phyloP scores from a whole-genome alignment of 2,329 filamentous ascomycete genomes.

The Ophiognomonia clavigignenti-juglandacearum region DNA sequence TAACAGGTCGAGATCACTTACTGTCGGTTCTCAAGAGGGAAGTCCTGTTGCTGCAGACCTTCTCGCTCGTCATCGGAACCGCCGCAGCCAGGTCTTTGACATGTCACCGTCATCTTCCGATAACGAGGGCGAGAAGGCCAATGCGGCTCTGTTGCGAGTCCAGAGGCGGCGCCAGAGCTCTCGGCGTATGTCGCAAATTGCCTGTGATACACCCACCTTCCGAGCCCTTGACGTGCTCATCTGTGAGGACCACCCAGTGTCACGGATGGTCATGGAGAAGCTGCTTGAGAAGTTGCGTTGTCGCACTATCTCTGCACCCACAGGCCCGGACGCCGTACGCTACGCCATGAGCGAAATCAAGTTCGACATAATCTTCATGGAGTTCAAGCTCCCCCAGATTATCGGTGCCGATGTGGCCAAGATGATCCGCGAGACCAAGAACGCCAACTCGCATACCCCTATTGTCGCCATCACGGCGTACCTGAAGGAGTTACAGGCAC shows the following conservation, averaged over 20 bases:
- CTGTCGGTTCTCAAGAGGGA: slow-evolving; percentile 89
- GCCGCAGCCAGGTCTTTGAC: slow-evolving; percentile 90
- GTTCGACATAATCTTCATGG: slow-evolving; percentile 97
- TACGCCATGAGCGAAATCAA: slow-evolving; percentile 97
- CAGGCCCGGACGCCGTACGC: slow-evolving; percentile 85
- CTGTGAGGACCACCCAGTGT: slow-evolving; percentile 96
- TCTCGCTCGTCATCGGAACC: slow-evolving; percentile 73
- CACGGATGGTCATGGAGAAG: slow-evolving; percentile 98
- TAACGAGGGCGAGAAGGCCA: slow-evolving; percentile 90
- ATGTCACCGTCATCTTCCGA: slow-evolving; percentile 97
- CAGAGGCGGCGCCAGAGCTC: slow-evolving; percentile 94
- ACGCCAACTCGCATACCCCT: slow-evolving; percentile 88
- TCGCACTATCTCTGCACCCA: slow-evolving; percentile 85
- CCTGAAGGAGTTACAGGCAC: slow-evolving; percentile 91
- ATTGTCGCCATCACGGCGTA: slow-evolving; percentile 97
- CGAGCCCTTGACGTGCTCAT: slow-evolving; percentile 90
- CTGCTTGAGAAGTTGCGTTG: slow-evolving; percentile 92
- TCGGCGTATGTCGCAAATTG: slow-evolving; percentile 88
- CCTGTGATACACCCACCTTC: slow-evolving; percentile 78
- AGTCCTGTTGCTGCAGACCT: slow-evolving; percentile 68
- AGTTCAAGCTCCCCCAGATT: slow-evolving; percentile 91
- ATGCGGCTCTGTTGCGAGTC: slow-evolving; percentile 76
- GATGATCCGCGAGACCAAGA: slow-evolving; percentile 97
- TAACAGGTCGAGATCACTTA: slow-evolving; percentile 79
- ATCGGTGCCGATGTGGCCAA: slow-evolving; percentile 93